Percentiles rank a stretch among this genome's conserved stretches.
phyloP scores from a whole-genome alignment of 345 rosid genomes.

The Lepidium didymum region DNA sequence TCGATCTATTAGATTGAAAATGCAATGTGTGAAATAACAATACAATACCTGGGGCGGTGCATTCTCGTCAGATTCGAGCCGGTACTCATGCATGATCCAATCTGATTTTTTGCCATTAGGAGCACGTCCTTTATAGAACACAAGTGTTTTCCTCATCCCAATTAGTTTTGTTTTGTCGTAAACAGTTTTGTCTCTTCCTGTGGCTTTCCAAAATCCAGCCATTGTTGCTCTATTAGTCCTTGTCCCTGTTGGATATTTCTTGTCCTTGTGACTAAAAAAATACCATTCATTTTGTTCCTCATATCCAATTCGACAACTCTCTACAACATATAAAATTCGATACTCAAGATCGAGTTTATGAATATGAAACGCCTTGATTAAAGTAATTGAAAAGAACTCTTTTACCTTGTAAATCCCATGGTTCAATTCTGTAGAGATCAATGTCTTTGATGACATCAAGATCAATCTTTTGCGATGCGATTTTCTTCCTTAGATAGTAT shows the following conservation, averaged over 20 bases:
- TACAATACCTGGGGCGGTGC: conserved; percentile 83
- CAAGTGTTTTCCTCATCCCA: conserved; percentile 97
- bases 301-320: conserved; percentile 73
- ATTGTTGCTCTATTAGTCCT: conserved; percentile 92
- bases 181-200: conserved; percentile 92
- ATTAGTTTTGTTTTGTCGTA: conserved; percentile 77
- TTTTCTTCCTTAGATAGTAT: conserved; percentile 86
- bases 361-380: neutral
- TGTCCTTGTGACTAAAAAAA: conserved; percentile 95
- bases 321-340: conserved; percentile 27
- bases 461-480: conserved; percentile 89
- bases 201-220: conserved; percentile 98
- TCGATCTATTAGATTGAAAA: neutral
- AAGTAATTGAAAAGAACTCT: neutral
- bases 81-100: conserved; percentile 96
- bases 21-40: neutral
- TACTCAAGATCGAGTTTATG: neutral
- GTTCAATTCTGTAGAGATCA: conserved; percentile 87
- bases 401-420: conserved; percentile 94
- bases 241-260: conserved; percentile 95
- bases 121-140: conserved; percentile 95
- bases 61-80: conserved; percentile 87
- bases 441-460: conserved; percentile 91
- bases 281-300: conserved; percentile 94
- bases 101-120: conserved; percentile 87